Base-by-base conservation (phyloP, 192 early-diverging fungal species). In the Phlyctochytrium arcticum region DNA sequence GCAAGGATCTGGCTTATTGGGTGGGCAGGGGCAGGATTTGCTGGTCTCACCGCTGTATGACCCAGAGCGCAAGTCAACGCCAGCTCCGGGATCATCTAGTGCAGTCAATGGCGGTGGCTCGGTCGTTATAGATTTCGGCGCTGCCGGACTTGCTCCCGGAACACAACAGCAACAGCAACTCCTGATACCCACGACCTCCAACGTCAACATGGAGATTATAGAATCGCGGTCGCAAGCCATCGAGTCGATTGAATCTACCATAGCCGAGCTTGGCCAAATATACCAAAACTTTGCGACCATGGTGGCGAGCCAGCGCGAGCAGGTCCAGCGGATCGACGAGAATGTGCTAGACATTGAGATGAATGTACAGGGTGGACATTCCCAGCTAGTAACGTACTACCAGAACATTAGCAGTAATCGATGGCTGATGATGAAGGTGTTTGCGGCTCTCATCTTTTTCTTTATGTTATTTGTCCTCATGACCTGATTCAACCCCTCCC, bases 361-460 rank as follows among this genome's bases (percentile, higher is more conserved):
- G 56, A 96, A 98, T 72, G 91, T 98, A 34, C 68, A 84, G 54
- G 90, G 90, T 32, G 95, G 95, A 3, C 92, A 96, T 70, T 82
- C 79, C 33, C 88, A 99, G 75, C 79, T 99, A 42, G 61, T 93
- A 27, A 93, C 90, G 71, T 98, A 93, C 73, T 99, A 93, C 72
- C 85, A 90, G 47, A 89, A 85, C 60, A 87, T 99, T 21, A 90
- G 88, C 44, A 92, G 88, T 31, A 99, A 99, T 71, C 87, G 96
- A 54, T 91, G 91, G 90, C 75, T 99, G 34, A 95, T 99, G 86
- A 81, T 93, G 57, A 96, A 98, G 74, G 85, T 96, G 37, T 96
- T 99, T 78, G 86, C 85, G 23, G 87, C 92, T 10, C 75, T 98
- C 55, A 76, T 99, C 33, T 82, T 93, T 7, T 94, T 95, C 69